A percentile compares a stretch with the other conserved stretches of the same genome.
These are phyloP conservation scores for Dothiorella sarmentorum DNA, from an alignment of 2,329 filamentous ascomycete genomes.

Conservation along the genomic window DNA sequence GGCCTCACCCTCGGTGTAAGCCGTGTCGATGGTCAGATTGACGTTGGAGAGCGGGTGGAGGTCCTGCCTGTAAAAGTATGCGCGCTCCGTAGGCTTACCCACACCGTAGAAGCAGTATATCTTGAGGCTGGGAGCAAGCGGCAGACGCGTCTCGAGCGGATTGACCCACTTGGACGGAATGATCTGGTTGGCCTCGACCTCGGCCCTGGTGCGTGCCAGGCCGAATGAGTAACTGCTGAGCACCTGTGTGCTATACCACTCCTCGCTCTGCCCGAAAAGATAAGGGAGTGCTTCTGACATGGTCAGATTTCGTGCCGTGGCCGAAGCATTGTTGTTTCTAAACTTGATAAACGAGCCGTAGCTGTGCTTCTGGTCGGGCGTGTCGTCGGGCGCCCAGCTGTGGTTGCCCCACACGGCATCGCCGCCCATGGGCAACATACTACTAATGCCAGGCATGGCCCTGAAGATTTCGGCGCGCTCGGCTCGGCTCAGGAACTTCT, in stretches of 20 bases:
- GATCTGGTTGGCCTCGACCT: slow-evolving; percentile 66
- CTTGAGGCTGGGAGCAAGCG: slow-evolving; percentile 82
- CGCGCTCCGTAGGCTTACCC: slow-evolving; percentile 87
- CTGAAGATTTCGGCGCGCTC: slow-evolving; percentile 93
- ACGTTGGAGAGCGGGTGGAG: slow-evolving; percentile 61
- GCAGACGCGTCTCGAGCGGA: slow-evolving; percentile 82
- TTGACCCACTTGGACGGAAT: slow-evolving; percentile 83
- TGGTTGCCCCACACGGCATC: slow-evolving; percentile 91
- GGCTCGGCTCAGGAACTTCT: slow-evolving; percentile 88
- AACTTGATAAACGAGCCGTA: slow-evolving; percentile 87
- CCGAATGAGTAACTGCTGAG: slow-evolving; percentile 79
- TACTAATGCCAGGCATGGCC: slow-evolving; percentile 93
- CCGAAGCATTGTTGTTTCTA: slow-evolving; percentile 56
- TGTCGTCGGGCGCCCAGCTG: slow-evolving; percentile 84
- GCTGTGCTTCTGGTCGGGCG: slow-evolving; percentile 65
- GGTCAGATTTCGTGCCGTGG: slow-evolving; percentile 66
- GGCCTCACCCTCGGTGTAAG: slow-evolving; percentile 45
- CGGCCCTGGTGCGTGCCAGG: slow-evolving; percentile 71
- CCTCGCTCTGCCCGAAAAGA: slow-evolving; percentile 71
- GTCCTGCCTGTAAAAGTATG: slow-evolving; percentile 84
- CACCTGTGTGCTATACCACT: slow-evolving; percentile 79
- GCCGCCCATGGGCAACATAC: slow-evolving; percentile 93
- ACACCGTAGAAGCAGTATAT: slow-evolving; percentile 98
- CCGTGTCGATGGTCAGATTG: slow-evolving; percentile 58
- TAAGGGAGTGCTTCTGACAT: slow-evolving; percentile 74